phyloP scores from a whole-genome alignment of 306 rosid genomes.

The Lagenaria siceraria region DNA sequence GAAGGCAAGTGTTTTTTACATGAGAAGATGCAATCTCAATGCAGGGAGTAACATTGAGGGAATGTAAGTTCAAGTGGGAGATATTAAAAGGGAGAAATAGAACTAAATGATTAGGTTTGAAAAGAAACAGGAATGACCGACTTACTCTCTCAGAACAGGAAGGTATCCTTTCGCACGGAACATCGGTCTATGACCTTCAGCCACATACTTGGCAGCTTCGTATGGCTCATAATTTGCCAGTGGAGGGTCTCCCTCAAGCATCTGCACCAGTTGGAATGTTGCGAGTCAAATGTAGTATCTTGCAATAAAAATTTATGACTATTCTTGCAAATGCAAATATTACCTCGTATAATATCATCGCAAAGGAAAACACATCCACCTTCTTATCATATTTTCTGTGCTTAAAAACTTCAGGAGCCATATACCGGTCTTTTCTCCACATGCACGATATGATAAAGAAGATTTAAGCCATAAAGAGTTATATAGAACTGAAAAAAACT shows the following conservation, averaged over 20 bases:
- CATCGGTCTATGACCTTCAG: constrained; percentile 74
- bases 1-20: neutral
- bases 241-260: constrained; percentile 93
- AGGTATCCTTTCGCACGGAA: constrained; percentile 49
- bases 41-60: neutral
- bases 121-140: neutral
- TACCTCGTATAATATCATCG: constrained; percentile 93
- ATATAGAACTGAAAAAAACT: constrained; percentile 3
- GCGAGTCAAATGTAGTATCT: constrained; percentile 10
- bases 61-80: neutral
- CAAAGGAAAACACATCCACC: constrained; percentile 92
- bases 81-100: neutral
- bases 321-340: constrained; percentile 8
- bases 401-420: constrained; percentile 95
- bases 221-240: constrained; percentile 68
- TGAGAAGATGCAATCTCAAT: neutral
- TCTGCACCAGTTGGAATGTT: constrained; percentile 40
- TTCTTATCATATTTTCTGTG: constrained; percentile 83
- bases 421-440: constrained; percentile 60
- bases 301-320: neutral
- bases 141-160: constrained; percentile 66
- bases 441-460: constrained; percentile 13
- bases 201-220: constrained; percentile 74
- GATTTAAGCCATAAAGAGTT: neutral
- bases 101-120: neutral